Percentiles rank a stretch among this genome's conserved stretches.
phyloP scores from a whole-genome alignment of 2,329 filamentous ascomycete species.

The Cercospora sojina region DNA sequence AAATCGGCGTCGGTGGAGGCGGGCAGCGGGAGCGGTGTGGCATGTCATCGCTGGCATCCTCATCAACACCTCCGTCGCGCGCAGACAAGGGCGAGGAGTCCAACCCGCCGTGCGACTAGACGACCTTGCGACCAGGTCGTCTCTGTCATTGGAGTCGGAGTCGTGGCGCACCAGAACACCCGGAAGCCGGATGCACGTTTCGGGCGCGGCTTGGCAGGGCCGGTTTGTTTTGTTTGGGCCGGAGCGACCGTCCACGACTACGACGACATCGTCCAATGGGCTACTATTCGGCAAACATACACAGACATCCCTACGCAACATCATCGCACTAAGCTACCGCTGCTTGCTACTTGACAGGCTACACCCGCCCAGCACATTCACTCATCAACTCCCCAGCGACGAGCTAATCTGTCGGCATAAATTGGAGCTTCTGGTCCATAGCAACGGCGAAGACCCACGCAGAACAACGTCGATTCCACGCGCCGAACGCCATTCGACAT shows the following conservation, averaged over 20 bases:
- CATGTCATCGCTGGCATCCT: not conserved
- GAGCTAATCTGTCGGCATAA: not conserved
- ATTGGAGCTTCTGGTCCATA: not conserved
- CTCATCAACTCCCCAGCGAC: not conserved
- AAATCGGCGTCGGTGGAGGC: not conserved
- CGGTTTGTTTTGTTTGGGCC: not conserved
- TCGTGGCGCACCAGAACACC: not conserved
- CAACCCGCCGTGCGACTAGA: not conserved
- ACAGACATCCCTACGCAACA: constrained; percentile 2
- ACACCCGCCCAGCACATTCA: not conserved
- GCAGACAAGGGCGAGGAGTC: not conserved
- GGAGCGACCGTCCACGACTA: not conserved
- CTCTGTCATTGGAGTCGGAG: not conserved
- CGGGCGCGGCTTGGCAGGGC: not conserved
- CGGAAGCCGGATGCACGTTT: not conserved
- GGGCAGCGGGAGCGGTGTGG: not conserved
- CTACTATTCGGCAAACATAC: not conserved
- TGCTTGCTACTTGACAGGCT: not conserved
- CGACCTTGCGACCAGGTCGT: not conserved
- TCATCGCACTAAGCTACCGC: not conserved
- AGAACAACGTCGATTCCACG: constrained; percentile 6
- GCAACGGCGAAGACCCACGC: constrained; percentile 12
- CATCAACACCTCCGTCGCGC: not conserved
- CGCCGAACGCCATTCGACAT: constrained; percentile 11
- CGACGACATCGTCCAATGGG: not conserved